phyloP scores from a whole-genome alignment of 257 asterid species.

The Linderniella brevidens region DNA sequence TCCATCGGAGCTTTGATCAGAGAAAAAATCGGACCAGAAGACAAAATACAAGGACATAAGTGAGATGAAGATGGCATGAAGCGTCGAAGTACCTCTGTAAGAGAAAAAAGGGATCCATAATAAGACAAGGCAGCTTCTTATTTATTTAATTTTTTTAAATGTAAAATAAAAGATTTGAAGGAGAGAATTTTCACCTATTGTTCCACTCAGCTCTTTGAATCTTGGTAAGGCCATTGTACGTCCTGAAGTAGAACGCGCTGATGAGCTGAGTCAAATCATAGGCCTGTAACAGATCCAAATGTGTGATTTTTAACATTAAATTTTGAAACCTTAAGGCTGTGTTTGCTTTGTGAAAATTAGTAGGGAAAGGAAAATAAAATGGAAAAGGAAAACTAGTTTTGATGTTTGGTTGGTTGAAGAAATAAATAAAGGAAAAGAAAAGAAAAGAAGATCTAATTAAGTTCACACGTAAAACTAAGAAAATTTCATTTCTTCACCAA shows the following conservation, averaged over 20 bases:
- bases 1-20: neutral
- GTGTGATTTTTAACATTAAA: constrained; percentile 6
- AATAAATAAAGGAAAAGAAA: no score
- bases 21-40: constrained; percentile 6
- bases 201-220: constrained; percentile 79
- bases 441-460: no score
- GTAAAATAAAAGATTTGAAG: constrained; percentile 3
- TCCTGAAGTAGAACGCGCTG: constrained; percentile 64
- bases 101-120: constrained; percentile 8
- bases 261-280: constrained; percentile 70
- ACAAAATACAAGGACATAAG: neutral
- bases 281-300: constrained; percentile 27
- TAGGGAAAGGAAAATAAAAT: neutral
- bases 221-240: constrained; percentile 63
- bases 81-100: constrained; percentile 32
- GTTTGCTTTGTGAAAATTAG: constrained; percentile 1
- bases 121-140: neutral
- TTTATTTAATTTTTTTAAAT: neutral
- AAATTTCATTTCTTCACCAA: no score
- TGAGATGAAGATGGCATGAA: constrained; percentile 4
- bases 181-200: constrained; percentile 45
- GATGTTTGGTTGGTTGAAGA: no score
- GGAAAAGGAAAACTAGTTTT: neutral
- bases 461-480: no score
- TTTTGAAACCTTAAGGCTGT: no score